Conservation (phyloP, 75 land plant genomes). For the Adiantum capillusveneris region DNA sequence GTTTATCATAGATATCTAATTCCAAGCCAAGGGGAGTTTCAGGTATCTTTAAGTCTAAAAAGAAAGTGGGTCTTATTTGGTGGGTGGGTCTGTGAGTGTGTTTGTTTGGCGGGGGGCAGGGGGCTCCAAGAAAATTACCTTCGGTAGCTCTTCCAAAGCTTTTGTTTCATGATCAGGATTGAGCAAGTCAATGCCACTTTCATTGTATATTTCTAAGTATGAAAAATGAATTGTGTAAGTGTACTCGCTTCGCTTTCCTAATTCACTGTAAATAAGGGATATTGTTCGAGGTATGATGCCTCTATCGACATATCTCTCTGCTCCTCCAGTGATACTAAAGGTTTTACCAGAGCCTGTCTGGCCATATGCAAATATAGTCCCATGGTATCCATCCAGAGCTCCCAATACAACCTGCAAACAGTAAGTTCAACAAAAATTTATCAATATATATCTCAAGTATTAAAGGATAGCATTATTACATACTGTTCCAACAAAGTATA, state of each 20-base stretch:
- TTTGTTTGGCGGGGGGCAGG: no score
- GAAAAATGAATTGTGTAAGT: conserved; percentile 25
- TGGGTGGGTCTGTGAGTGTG: no score
- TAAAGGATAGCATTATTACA: no score
- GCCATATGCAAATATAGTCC: conserved; percentile 35
- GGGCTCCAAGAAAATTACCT: conserved; percentile 14
- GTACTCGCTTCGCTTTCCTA: conserved; percentile 25
- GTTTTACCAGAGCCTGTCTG: conserved; percentile 40
- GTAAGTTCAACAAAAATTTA: no score
- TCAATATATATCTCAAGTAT: no score
- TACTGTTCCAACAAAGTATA: no score
- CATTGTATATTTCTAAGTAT: conserved; percentile 32
- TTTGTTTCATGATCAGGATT: conserved; percentile 38
- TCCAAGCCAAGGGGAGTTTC: no score
- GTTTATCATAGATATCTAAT: no score
- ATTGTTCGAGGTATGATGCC: conserved; percentile 35
- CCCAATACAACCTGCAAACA: conserved; percentile 26
- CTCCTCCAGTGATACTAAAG: conserved; percentile 28
- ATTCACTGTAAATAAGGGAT: conserved; percentile 29
- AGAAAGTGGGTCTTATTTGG: no score
- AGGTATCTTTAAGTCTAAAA: no score
- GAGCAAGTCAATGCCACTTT: conserved; percentile 29
- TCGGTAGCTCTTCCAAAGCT: conserved; percentile 32
- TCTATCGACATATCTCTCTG: conserved; percentile 29
- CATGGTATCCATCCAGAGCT: conserved; percentile 33